A percentile compares a stretch with the other conserved stretches of the same genome.
phyloP scores from a whole-genome alignment of 768 basidiomycete genomes.

The Russula sp. region DNA sequence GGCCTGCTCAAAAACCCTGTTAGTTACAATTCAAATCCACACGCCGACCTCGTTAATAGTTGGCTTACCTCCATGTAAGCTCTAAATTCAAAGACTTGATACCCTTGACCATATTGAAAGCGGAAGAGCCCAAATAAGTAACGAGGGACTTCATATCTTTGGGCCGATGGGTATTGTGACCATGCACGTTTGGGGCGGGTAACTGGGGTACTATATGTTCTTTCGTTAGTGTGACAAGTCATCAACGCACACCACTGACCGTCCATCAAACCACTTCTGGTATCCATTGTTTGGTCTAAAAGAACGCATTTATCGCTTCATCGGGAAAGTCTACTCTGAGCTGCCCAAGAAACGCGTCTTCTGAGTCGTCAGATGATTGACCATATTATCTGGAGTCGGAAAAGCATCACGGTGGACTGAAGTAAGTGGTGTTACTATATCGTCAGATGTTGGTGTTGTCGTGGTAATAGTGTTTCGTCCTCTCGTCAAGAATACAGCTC shows the following conservation, averaged over 20 bases:
- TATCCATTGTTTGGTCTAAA: slow-evolving; percentile 8
- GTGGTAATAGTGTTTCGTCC: background rate
- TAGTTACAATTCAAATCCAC: slow-evolving; percentile 6
- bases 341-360: slow-evolving; percentile 8
- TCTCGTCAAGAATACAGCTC: background rate
- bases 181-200: slow-evolving; percentile 22
- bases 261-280: slow-evolving; percentile 19
- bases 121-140: slow-evolving; percentile 1
- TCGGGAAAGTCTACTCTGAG: slow-evolving; percentile 1
- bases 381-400: background rate
- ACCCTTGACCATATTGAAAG: slow-evolving; percentile 14
- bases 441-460: background rate
- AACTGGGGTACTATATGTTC: slow-evolving; percentile 20
- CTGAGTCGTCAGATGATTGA: slow-evolving; percentile 14
- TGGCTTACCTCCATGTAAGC: slow-evolving; percentile 25
- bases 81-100: slow-evolving; percentile 25
- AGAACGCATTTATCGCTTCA: slow-evolving; percentile 16
- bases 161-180: background rate
- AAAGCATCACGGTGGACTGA: background rate
- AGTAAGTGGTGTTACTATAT: background rate
- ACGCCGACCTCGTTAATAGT: background rate
- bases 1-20: slow-evolving; percentile 14
- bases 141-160: slow-evolving; percentile 9
- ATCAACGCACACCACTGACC: slow-evolving; percentile 13
- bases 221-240: slow-evolving; percentile 1